Percentiles rank a stretch among this genome's conserved stretches.
Conservation (phyloP, 257 asterid species). For the Scutellaria barbata region DNA sequence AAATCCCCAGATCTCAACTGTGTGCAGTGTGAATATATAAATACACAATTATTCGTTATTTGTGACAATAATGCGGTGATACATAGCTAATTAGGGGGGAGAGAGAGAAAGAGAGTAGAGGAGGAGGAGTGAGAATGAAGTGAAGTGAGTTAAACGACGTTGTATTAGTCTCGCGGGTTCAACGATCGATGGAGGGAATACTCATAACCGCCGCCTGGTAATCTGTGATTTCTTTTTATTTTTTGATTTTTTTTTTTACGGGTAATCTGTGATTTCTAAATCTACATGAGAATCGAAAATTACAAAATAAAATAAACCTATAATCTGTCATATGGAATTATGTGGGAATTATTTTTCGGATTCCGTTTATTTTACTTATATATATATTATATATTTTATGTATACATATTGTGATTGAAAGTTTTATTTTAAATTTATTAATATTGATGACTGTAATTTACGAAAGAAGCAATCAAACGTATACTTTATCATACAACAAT, state of each 20-base stretch:
- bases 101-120: neutral
- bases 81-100: neutral
- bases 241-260: neutral
- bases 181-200: conserved; percentile 37
- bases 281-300: too few relatives aligned
- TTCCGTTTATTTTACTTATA: too few relatives aligned
- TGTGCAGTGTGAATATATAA: neutral
- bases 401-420: too few relatives aligned
- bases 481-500: too few relatives aligned
- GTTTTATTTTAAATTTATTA: too few relatives aligned
- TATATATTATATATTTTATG: too few relatives aligned
- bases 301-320: too few relatives aligned
- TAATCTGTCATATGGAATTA: too few relatives aligned
- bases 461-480: too few relatives aligned
- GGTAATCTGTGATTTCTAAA: too few relatives aligned
- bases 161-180: conserved; percentile 31
- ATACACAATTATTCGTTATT: neutral
- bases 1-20: conserved; percentile 40
- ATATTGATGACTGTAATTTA: too few relatives aligned
- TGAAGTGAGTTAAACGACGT: conserved; percentile 40
- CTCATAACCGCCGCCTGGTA: conserved; percentile 8
- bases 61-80: neutral
- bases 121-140: conserved; percentile 34
- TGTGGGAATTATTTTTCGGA: too few relatives aligned
- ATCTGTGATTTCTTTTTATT: neutral